These are phyloP conservation scores for Magnusiomyces tetraspermus DNA, from an alignment of 1,139 yeast species.

Conservation along the genomic window DNA sequence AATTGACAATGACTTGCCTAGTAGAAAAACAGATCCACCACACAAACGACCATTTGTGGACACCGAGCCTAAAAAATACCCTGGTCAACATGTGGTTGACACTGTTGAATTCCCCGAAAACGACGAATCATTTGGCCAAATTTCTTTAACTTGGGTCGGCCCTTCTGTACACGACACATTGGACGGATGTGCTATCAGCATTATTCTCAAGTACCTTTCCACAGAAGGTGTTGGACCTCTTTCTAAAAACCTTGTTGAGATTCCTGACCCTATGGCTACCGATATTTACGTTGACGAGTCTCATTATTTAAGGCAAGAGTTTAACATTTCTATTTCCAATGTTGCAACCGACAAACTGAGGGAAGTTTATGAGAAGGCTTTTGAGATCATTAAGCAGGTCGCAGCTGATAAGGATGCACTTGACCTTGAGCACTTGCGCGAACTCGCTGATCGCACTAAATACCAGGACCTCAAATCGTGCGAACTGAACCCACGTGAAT, in stretches of 20 bases:
- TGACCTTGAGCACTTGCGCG: constrained; percentile 57
- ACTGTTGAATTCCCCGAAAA: constrained; percentile 76
- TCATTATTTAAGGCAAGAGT: constrained; percentile 51
- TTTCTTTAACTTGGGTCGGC: constrained; percentile 74
- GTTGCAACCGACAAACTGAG: constrained; percentile 62
- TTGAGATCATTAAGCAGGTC: constrained; percentile 46
- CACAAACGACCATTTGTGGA: constrained; percentile 70
- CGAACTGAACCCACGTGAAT: constrained; percentile 54
- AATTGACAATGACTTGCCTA: constrained; percentile 53
- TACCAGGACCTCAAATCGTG: constrained; percentile 54
- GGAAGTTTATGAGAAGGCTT: constrained; percentile 44
- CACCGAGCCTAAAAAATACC: constrained; percentile 41
- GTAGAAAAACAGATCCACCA: constrained; percentile 32
- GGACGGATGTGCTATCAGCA: constrained; percentile 57
- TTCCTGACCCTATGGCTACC: constrained; percentile 74
- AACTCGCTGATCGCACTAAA: constrained; percentile 55
- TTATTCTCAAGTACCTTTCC: constrained; percentile 67
- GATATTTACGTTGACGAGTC: constrained; percentile 42
- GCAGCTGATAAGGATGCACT: constrained; percentile 38
- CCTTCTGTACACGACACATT: constrained; percentile 50
- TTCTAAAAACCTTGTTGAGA: constrained; percentile 68
- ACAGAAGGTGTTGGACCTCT: constrained; percentile 48
- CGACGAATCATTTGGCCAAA: constrained; percentile 78
- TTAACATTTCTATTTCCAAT: constrained; percentile 54
- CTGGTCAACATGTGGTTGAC: constrained; percentile 34